Conservation (phyloP, 805 yeast genomes). For the Yarrowia yakushimensis region DNA sequence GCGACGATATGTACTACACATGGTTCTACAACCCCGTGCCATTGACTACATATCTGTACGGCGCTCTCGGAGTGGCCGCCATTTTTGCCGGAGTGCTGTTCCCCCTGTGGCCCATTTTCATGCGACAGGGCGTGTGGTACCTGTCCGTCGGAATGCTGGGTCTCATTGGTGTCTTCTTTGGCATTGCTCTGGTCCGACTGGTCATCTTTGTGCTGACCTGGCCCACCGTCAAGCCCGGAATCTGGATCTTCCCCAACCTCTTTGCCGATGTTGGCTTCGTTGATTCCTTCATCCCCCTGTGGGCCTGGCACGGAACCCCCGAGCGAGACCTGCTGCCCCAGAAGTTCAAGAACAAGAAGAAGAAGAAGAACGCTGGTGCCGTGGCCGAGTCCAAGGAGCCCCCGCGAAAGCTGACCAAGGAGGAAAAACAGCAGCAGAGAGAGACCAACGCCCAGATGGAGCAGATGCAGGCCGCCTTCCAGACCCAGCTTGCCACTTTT, state of each 20-base stretch:
- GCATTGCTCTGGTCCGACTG: constrained; percentile 72
- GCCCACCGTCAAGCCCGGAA: constrained; percentile 61
- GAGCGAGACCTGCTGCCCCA: constrained; percentile 29
- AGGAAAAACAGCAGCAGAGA: constrained; percentile 27
- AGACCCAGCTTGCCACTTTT: not conserved
- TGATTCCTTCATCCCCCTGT: constrained; percentile 88
- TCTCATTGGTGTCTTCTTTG: constrained; percentile 70
- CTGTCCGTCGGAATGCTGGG: constrained; percentile 73
- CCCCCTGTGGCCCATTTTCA: constrained; percentile 92
- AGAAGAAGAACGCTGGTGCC: constrained; percentile 27
- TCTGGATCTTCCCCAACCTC: constrained; percentile 94
- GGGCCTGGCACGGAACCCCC: constrained; percentile 65
- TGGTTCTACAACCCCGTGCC: constrained; percentile 80
- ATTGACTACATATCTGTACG: constrained; percentile 58
- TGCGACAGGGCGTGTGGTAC: constrained; percentile 91
- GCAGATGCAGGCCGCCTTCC: constrained; percentile 25
- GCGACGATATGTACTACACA: constrained; percentile 57
- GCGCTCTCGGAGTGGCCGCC: constrained; percentile 61
- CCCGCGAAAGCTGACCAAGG: constrained; percentile 27
- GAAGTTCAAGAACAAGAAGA: constrained; percentile 29
- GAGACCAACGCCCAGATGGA: constrained; percentile 21
- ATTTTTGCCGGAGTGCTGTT: constrained; percentile 65
- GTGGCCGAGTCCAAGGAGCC: constrained; percentile 8
- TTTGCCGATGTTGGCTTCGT: constrained; percentile 93
- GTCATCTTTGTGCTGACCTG: constrained; percentile 61